Evolutionary conservation across 371 early-diverging fungal genomes (phyloP).

Genomic region (Syncephalastrum monosporum): DNA sequence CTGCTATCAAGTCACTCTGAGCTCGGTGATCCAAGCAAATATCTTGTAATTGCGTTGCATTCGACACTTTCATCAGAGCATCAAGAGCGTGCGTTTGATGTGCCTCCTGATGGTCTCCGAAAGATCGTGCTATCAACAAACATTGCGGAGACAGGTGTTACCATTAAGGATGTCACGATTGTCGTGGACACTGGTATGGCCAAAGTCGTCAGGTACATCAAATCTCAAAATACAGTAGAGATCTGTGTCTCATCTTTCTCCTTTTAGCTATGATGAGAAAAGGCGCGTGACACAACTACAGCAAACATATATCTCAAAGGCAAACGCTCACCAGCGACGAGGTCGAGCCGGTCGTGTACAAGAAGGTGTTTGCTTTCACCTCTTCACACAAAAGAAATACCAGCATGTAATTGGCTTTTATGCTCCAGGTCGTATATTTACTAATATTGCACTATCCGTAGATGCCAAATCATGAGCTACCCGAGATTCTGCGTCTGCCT

Average conservation of each 20-base stretch:
- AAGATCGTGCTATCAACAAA: constrained; percentile 93
- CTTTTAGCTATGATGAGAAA: constrained; percentile 61
- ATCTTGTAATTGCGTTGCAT: constrained; percentile 76
- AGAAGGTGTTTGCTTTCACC: constrained; percentile 76
- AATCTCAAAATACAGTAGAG: background rate
- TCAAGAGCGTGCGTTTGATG: constrained; percentile 67
- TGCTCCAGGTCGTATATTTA: too few relatives aligned
- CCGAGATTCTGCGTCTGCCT: constrained; percentile 82
- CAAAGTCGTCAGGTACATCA: constrained; percentile 66
- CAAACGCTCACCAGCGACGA: constrained; percentile 85
- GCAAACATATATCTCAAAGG: constrained; percentile 73
- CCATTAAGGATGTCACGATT: constrained; percentile 92
- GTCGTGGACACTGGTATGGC: constrained; percentile 94
- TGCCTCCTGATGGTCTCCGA: constrained; percentile 61
- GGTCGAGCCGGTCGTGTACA: constrained; percentile 94
- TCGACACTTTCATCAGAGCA: constrained; percentile 72
- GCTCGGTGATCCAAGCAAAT: constrained; percentile 42
- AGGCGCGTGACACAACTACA: constrained; percentile 66
- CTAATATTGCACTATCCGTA: constrained; percentile 3
- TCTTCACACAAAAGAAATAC: constrained; percentile 59
- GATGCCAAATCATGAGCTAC: constrained; percentile 69
- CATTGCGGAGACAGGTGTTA: constrained; percentile 95
- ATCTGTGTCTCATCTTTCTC: background rate
- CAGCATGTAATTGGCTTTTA: constrained; percentile 39
- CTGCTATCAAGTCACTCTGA: constrained; percentile 48